Conservation (phyloP, 2,329 filamentous ascomycete species). For the Dactylellina haptotyla region DNA sequence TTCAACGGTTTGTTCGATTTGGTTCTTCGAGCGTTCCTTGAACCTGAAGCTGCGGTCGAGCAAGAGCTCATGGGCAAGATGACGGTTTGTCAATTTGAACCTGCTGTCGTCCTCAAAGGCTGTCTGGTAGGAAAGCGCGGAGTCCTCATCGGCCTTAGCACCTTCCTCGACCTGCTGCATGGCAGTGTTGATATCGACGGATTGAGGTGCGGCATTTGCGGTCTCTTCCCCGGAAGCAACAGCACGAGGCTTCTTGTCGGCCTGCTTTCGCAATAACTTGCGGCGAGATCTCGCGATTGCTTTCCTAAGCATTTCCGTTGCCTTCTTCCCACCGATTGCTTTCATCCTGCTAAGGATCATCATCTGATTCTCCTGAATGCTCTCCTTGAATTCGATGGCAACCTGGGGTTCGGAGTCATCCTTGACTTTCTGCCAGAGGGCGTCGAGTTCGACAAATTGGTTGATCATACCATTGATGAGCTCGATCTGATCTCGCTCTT, state of each 20-base stretch:
- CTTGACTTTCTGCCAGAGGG: constrained; percentile 84
- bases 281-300: constrained; percentile 78
- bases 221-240: constrained; percentile 64
- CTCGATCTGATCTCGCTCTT: constrained; percentile 79
- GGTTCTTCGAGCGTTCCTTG: constrained; percentile 67
- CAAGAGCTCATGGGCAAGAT: constrained; percentile 80
- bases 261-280: constrained; percentile 66
- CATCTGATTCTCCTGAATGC: constrained; percentile 82
- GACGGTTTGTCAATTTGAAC: constrained; percentile 67
- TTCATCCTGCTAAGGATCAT: constrained; percentile 83
- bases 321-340: constrained; percentile 77
- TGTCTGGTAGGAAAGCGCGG: constrained; percentile 52
- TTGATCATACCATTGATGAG: constrained; percentile 86
- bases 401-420: constrained; percentile 78
- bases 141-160: constrained; percentile 46
- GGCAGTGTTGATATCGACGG: constrained; percentile 63
- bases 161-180: constrained; percentile 61
- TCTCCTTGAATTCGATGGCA: constrained; percentile 78
- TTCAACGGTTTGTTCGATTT: constrained; percentile 68
- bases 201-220: constrained; percentile 61
- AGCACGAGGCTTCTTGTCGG: constrained; percentile 76
- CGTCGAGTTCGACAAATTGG: constrained; percentile 84
- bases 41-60: constrained; percentile 82
- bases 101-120: constrained; percentile 31
- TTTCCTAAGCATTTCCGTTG: constrained; percentile 77